A percentile compares a stretch with the other conserved stretches of the same genome.
phyloP scores from a whole-genome alignment of 768 basidiomycete species.

The Heimioporus sp. region DNA sequence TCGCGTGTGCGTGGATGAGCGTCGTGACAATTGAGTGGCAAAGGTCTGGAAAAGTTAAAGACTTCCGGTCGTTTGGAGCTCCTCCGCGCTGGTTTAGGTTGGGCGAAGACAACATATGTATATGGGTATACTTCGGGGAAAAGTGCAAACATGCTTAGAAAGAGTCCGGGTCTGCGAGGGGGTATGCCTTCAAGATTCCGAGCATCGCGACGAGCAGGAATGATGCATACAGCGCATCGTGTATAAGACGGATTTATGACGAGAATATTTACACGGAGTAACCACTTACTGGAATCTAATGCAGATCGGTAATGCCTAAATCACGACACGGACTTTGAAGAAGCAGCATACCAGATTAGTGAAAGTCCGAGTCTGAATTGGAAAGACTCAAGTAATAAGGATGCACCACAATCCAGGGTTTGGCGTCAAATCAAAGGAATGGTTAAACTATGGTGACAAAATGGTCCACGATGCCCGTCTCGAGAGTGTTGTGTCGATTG shows the following conservation, averaged over 20 bases:
- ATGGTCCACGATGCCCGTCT: background rate
- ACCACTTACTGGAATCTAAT: slow-evolving; percentile 77
- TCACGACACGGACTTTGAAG: slow-evolving; percentile 69
- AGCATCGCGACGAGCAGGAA: slow-evolving; percentile 76
- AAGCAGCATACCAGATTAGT: background rate
- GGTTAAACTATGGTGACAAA: slow-evolving; percentile 50
- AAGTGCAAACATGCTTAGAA: slow-evolving; percentile 73
- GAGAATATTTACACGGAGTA: background rate
- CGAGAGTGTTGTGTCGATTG: too few species aligned
- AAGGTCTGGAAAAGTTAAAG: slow-evolving; percentile 51
- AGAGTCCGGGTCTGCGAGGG: slow-evolving; percentile 83
- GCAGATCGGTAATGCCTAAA: slow-evolving; percentile 82
- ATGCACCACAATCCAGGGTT: slow-evolving; percentile 97
- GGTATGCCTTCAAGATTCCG: slow-evolving; percentile 88
- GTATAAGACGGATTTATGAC: slow-evolving; percentile 39
- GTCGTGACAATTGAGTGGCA: slow-evolving; percentile 82
- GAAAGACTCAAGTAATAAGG: slow-evolving; percentile 99
- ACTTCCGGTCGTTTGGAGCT: too few species aligned
- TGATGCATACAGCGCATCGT: slow-evolving; percentile 80
- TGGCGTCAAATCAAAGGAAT: slow-evolving; percentile 89
- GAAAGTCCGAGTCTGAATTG: slow-evolving; percentile 94
- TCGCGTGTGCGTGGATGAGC: slow-evolving; percentile 80
- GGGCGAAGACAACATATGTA: slow-evolving; percentile 38
- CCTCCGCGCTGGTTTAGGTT: too few species aligned
- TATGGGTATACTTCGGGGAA: slow-evolving; percentile 86